phyloP scores from a whole-genome alignment of 768 basidiomycete species.

The Suillus americanus region DNA sequence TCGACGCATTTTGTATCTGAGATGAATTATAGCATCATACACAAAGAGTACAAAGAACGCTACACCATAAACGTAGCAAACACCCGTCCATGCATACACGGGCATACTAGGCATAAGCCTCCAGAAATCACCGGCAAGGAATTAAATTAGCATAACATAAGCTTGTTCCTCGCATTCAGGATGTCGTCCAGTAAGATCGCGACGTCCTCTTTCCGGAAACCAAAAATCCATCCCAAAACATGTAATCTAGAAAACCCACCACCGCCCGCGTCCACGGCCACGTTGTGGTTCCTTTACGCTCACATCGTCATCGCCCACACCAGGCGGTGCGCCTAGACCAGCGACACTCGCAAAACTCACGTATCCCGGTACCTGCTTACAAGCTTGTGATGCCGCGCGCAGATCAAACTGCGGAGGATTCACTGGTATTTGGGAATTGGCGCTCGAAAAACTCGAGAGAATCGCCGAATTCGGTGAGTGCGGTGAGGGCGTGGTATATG shows the following conservation, averaged over 20 bases:
- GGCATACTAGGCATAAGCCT: background rate
- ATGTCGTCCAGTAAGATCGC: background rate
- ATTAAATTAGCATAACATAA: constrained; percentile 8
- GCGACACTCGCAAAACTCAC: constrained; percentile 68
- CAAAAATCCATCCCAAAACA: background rate
- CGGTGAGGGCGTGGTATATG: constrained; percentile 1
- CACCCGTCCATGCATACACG: constrained; percentile 1
- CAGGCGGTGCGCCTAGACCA: constrained; percentile 63
- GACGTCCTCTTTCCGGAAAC: background rate
- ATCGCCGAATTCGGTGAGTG: constrained; percentile 14
- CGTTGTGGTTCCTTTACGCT: constrained; percentile 17
- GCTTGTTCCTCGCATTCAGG: constrained; percentile 1
- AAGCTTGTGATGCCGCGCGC: constrained; percentile 56
- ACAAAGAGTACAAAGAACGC: background rate
- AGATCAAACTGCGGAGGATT: constrained; percentile 56
- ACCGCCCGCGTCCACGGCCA: constrained; percentile 31
- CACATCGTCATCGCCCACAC: constrained; percentile 36
- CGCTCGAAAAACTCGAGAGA: constrained; percentile 9
- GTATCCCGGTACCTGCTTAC: constrained; percentile 58
- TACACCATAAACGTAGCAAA: constrained; percentile 3
- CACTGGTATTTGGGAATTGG: constrained; percentile 26
- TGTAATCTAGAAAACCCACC: constrained; percentile 28
- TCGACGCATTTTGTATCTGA: background rate
- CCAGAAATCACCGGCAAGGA: constrained; percentile 1
- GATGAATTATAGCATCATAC: constrained; percentile 3